Evolutionary conservation across 2,329 filamentous ascomycete species (phyloP).

Genomic region (Periconia digitata): DNA sequence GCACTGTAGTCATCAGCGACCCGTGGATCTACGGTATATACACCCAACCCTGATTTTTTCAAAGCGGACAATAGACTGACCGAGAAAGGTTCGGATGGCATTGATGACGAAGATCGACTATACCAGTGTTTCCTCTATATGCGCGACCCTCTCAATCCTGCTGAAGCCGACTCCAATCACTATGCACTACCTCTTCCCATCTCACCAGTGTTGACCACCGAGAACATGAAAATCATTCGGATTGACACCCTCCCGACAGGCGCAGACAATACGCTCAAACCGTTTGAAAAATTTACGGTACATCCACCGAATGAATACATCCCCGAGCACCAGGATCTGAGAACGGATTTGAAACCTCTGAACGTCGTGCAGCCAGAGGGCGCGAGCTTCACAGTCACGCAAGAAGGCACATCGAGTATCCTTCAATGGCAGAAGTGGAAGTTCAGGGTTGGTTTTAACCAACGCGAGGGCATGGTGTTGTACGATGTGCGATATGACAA

Average conservation of each 20-base stretch:
- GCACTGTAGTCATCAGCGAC: constrained; percentile 59
- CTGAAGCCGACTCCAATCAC: constrained; percentile 66
- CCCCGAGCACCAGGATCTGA: constrained; percentile 61
- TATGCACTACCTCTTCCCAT: constrained; percentile 69
- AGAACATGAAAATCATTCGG: constrained; percentile 64
- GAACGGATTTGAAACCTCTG: constrained; percentile 65
- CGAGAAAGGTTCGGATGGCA: constrained; percentile 46
- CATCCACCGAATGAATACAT: constrained; percentile 67
- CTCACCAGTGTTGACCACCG: constrained; percentile 66
- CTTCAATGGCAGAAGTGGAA: constrained; percentile 72
- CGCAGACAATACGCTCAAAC: constrained; percentile 59
- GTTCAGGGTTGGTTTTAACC: constrained; percentile 69
- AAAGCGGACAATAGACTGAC: constrained; percentile 1
- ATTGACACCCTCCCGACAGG: constrained; percentile 72
- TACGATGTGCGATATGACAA: constrained; percentile 66
- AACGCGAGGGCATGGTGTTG: constrained; percentile 68
- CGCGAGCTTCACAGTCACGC: constrained; percentile 59
- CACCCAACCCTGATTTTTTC: not conserved
- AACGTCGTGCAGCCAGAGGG: constrained; percentile 67
- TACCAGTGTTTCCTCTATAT: constrained; percentile 70
- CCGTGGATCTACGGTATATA: constrained; percentile 68
- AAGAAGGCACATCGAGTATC: constrained; percentile 56
- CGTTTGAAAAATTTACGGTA: constrained; percentile 59
- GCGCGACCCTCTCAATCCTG: constrained; percentile 61
- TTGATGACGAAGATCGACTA: constrained; percentile 51